Conservation (phyloP, 2,329 filamentous ascomycete species). For the Coniochaeta sp. region DNA sequence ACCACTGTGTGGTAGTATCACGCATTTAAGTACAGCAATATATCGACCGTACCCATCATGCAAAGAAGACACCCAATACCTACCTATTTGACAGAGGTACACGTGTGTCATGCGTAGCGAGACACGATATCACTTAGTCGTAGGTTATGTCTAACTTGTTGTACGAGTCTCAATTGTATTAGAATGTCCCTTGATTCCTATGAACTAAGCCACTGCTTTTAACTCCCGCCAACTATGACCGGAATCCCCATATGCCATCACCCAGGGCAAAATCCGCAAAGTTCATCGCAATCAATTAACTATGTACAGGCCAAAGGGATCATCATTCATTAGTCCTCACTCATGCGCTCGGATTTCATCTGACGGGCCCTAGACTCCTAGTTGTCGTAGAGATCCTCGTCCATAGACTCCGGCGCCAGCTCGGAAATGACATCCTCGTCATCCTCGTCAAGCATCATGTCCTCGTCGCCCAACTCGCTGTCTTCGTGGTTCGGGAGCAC, state of each 20-base stretch:
- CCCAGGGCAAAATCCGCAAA: not conserved
- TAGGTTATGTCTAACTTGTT: no score
- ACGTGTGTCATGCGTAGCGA: no score
- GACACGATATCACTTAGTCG: no score
- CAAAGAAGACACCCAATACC: no score
- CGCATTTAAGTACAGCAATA: no score
- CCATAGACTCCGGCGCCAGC: constrained; percentile 51
- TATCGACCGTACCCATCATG: no score
- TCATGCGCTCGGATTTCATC: not conserved
- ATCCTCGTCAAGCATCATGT: constrained; percentile 60
- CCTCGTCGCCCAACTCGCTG: constrained; percentile 54
- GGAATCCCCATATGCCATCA: not conserved
- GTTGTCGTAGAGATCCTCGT: constrained; percentile 45
- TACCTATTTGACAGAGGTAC: no score
- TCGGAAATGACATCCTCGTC: constrained; percentile 72
- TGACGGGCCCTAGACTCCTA: not conserved
- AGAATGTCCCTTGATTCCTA: not conserved
- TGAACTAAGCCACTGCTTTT: not conserved
- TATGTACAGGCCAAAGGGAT: not conserved
- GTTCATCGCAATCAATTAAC: not conserved
- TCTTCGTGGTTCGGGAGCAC: constrained; percentile 77
- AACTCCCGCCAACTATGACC: not conserved
- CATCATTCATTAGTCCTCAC: not conserved
- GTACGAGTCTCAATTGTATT: not conserved
- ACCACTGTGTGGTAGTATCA: no score